Evolutionary conservation across 2,329 filamentous ascomycete genomes (phyloP), one percentile per base, ranked within the genome.

Genomic region (Apiospora pterosperma): DNA sequence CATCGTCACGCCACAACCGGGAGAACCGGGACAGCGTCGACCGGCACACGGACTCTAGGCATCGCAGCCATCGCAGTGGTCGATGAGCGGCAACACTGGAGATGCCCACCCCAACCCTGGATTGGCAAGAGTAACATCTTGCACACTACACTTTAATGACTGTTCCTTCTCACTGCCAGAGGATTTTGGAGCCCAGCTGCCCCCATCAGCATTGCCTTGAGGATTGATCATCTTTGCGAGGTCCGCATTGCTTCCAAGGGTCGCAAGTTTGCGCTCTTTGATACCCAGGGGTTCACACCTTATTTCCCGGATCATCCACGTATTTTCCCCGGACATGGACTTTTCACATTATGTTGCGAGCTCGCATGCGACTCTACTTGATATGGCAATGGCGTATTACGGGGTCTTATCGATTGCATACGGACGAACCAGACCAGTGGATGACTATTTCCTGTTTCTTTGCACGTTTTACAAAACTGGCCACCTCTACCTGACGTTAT

Each of bases 251-350:
- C 65, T 70, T 69, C 71, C 69, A 71, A 70, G 67, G 75, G 74
- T 74, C 75, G 74, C 74, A 74, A 76, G 74, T 74, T 74, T 73
- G 70, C 72, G 70, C 69, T 69, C 73, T 71, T 68, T 72, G 67
- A 70, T 65, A 70, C 72, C 66, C 69, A 65, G 68, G 42, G 61
- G 48, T 62, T 58, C 62, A 55, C 61, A 58, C 59, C 44, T 62
- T 31, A 25, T 25, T 60, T 36, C 34, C 38, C 39, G 62, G 64
- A 66, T 66, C 58, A 62, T 63, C 60, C 31, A 41, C 44, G 38
- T 62, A 48, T 62, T 62, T 52, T 38, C 64, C 61, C 68, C 68
- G 72, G 69, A 72, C 59, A 65, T 63, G 59, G 63, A 59, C 65
- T 58, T 42, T 64, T 52, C 34, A 36, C 64, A 48, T 39, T 62